Conservation (phyloP, 2,329 filamentous ascomycete species). For the Cercospora sojina region DNA sequence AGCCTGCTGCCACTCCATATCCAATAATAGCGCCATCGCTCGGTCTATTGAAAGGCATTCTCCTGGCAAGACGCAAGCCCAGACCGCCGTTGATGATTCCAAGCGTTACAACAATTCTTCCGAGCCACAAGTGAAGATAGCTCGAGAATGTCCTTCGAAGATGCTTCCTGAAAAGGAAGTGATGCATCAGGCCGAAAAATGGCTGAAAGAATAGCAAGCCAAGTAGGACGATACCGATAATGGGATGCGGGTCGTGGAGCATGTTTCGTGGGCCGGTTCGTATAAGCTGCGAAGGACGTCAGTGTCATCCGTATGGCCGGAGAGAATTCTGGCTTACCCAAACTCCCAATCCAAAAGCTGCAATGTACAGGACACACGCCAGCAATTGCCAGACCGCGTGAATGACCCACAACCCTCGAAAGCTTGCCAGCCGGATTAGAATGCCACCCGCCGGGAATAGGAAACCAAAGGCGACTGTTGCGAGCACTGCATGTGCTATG, state of each 20-base stretch:
- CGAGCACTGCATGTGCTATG: constrained; percentile 48
- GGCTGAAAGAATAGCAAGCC: constrained; percentile 57
- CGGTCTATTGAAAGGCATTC: constrained; percentile 34
- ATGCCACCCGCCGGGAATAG: constrained; percentile 50
- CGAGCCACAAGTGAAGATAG: constrained; percentile 56
- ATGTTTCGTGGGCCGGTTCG: constrained; percentile 29
- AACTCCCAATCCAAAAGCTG: constrained; percentile 54
- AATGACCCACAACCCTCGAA: constrained; percentile 46
- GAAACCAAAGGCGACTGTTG: constrained; percentile 48
- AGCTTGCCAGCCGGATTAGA: constrained; percentile 47
- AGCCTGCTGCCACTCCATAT: constrained; percentile 52
- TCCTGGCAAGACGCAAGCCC: constrained; percentile 51
- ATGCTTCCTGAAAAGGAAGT: constrained; percentile 52
- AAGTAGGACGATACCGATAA: constrained; percentile 56
- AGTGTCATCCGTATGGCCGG: constrained; percentile 8
- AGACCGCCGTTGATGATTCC: constrained; percentile 59
- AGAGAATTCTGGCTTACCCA: constrained; percentile 30
- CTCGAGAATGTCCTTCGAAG: constrained; percentile 49
- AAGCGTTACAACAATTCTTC: constrained; percentile 51
- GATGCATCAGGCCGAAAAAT: constrained; percentile 53
- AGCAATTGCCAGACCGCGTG: constrained; percentile 53
- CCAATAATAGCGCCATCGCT: constrained; percentile 45
- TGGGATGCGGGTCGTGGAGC: constrained; percentile 48
- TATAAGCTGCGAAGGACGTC: constrained; percentile 39
- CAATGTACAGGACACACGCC: constrained; percentile 50